Percentiles rank a stretch among this genome's conserved stretches.
These are phyloP conservation scores for Helotiales sp. DNA, from an alignment of 2,329 filamentous ascomycete genomes.

Conservation along the genomic window DNA sequence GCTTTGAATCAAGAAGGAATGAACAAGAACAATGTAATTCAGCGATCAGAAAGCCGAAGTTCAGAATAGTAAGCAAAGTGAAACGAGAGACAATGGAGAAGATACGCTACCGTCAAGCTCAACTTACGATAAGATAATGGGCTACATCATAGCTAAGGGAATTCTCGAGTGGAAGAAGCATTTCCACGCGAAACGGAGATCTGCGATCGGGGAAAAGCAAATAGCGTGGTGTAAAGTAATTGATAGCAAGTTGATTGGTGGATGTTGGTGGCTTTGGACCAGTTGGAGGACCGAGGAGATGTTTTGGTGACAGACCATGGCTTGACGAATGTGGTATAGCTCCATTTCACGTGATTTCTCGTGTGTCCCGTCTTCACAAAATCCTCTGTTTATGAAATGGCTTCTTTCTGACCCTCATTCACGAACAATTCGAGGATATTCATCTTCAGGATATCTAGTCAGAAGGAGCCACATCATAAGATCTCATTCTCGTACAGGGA, in stretches of 20 bases:
- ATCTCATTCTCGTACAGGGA: too few species aligned
- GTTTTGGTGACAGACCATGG: too few species aligned
- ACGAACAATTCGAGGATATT: too few species aligned
- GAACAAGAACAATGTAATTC: neutral
- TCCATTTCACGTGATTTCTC: neutral
- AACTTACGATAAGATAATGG: neutral
- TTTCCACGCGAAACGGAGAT: neutral
- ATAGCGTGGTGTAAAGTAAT: neutral
- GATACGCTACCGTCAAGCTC: constrained; percentile 1
- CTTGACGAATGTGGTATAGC: neutral
- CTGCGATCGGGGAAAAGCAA: neutral
- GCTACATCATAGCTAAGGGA: neutral
- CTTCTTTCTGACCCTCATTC: too few species aligned
- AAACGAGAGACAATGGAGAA: neutral
- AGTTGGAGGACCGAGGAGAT: neutral
- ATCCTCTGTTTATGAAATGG: too few species aligned
- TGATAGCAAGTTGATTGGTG: neutral
- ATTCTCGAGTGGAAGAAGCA: neutral
- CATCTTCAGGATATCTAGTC: too few species aligned
- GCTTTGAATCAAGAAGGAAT: neutral
- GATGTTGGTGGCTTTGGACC: neutral
- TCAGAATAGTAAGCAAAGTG: neutral
- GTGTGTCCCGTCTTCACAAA: too few species aligned
- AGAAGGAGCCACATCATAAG: too few species aligned
- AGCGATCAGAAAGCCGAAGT: neutral